A percentile compares a stretch with the other conserved stretches of the same genome.
Evolutionary conservation across 129 eudicot genomes (phyloP).

Genomic region (Tagetes patula): DNA sequence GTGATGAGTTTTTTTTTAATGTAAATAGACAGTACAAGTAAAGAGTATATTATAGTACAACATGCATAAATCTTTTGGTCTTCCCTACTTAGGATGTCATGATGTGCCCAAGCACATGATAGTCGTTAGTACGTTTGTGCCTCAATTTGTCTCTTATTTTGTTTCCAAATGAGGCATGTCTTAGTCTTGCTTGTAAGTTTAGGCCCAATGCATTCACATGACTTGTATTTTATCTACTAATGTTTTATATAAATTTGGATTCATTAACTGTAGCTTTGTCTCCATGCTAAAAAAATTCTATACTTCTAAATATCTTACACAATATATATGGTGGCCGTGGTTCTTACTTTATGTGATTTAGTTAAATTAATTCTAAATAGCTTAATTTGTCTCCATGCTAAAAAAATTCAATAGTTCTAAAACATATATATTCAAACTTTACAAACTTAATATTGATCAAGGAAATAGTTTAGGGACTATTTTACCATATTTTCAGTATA

Average conservation of each 20-base stretch:
- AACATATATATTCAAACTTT: too few relatives aligned
- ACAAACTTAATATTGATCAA: too few relatives aligned
- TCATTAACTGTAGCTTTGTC: constrained; percentile 16
- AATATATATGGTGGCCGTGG: not conserved
- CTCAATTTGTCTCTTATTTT: constrained; percentile 34
- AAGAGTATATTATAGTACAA: not conserved
- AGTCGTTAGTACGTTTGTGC: constrained; percentile 21
- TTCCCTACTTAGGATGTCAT: constrained; percentile 37
- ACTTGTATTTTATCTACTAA: constrained; percentile 1
- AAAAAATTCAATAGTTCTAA: too few relatives aligned
- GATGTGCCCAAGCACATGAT: constrained; percentile 40
- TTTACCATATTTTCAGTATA: too few relatives aligned
- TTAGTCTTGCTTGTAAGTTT: constrained; percentile 25
- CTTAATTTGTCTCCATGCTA: too few relatives aligned
- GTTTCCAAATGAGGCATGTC: constrained; percentile 30
- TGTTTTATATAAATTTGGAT: not conserved
- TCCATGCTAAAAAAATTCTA: not conserved
- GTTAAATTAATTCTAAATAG: too few relatives aligned
- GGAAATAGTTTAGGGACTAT: too few relatives aligned
- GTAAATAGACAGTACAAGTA: not conserved
- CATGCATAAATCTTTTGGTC: not conserved
- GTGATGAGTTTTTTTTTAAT: not conserved
- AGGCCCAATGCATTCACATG: constrained; percentile 11
- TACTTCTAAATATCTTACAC: too few relatives aligned
- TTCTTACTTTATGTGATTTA: not conserved